phyloP scores from a whole-genome alignment of 495 filamentous ascomycete species.

The Hypoxylon fragiforme region DNA sequence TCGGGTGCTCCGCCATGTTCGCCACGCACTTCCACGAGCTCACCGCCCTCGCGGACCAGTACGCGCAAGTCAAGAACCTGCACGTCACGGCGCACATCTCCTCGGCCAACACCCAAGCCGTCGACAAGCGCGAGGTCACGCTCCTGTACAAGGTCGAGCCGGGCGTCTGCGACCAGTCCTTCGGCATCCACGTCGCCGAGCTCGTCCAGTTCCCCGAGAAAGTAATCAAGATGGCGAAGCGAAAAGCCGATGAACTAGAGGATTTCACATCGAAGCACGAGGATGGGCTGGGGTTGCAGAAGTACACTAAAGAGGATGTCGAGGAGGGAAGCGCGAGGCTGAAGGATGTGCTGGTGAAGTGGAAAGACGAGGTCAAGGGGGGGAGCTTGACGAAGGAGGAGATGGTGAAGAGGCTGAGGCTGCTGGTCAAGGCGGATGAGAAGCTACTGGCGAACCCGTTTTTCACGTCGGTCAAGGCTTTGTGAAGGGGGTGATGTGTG shows the following conservation, averaged over 20 bases:
- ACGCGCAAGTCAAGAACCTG: conserved; percentile 86
- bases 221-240: conserved; percentile 97
- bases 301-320: conserved; percentile 79
- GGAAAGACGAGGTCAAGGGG: conserved; percentile 80
- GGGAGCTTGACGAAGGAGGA: conserved; percentile 70
- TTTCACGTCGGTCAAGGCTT: conserved; percentile 81
- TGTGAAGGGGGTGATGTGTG: too few relatives aligned
- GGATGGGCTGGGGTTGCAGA: conserved; percentile 50
- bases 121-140: conserved; percentile 81
- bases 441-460: conserved; percentile 81
- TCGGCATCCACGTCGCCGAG: conserved; percentile 98
- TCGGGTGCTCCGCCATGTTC: conserved; percentile 90
- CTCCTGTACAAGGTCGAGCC: conserved; percentile 95
- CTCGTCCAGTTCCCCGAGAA: conserved; percentile 97
- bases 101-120: conserved; percentile 28
- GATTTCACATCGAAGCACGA: conserved; percentile 85
- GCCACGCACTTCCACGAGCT: conserved; percentile 99
- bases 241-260: conserved; percentile 96
- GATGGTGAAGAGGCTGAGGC: conserved; percentile 77
- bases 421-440: conserved; percentile 71
- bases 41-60: conserved; percentile 82
- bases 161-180: conserved; percentile 94
- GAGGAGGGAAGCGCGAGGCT: conserved; percentile 87
- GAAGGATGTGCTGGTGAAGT: conserved; percentile 81
- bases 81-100: conserved; percentile 94